Conservation (phyloP, 768 basidiomycete species). For the Mycena leptocephala region DNA sequence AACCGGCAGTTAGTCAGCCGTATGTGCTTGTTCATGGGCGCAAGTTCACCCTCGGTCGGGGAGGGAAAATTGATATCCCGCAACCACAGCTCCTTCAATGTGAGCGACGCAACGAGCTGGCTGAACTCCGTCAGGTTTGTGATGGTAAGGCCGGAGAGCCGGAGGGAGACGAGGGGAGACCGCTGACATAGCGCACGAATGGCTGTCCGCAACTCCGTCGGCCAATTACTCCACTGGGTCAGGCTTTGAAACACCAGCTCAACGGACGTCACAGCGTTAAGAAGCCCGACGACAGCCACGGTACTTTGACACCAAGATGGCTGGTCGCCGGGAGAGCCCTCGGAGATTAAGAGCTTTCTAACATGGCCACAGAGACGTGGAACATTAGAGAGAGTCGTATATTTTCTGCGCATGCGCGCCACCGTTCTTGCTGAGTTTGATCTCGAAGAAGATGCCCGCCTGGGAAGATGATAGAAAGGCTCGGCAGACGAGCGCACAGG, state of each 20-base stretch:
- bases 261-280: neutral
- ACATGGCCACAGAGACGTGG: neutral
- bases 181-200: neutral
- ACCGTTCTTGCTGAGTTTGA: neutral
- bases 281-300: neutral
- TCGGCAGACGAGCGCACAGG: constrained; percentile 1
- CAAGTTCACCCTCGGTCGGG: no score
- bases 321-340: neutral
- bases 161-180: neutral
- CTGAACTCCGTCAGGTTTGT: neutral
- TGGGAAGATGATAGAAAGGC: neutral
- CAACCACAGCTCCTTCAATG: neutral
- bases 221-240: neutral
- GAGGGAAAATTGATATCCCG: neutral
- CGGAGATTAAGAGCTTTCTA: neutral
- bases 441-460: neutral
- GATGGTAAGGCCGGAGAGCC: neutral
- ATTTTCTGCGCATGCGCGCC: neutral
- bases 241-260: neutral
- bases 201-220: neutral
- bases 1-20: neutral
- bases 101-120: neutral
- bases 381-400: neutral
- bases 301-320: neutral
- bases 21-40: neutral